Conservation (phyloP, 345 rosid species). For the Camelina laxa region DNA sequence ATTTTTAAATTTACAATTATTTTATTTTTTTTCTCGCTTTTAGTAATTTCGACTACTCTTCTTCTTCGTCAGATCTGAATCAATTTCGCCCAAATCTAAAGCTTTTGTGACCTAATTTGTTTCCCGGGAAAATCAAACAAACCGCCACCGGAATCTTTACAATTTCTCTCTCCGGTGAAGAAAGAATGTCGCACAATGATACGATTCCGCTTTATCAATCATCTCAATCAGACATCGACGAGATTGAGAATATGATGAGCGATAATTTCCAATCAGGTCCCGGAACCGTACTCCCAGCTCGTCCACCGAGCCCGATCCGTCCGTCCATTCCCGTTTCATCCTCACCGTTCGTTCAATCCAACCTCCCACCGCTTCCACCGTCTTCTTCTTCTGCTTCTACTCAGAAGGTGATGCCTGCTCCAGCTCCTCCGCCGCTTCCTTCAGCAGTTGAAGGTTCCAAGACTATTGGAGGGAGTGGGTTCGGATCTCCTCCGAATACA, state of each 20-base stretch:
- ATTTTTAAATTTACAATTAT: not conserved
- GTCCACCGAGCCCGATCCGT: constrained; percentile 81
- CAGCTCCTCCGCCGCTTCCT: constrained; percentile 54
- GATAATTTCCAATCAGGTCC: constrained; percentile 68
- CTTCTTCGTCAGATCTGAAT: constrained; percentile 34
- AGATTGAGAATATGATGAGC: constrained; percentile 94
- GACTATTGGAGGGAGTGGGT: constrained; percentile 50
- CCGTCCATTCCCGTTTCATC: constrained; percentile 80
- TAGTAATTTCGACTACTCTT: not conserved
- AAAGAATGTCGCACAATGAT: constrained; percentile 78
- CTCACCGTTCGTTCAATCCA: constrained; percentile 68
- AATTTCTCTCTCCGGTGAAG: constrained; percentile 26
- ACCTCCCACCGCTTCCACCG: constrained; percentile 58
- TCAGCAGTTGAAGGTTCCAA: constrained; percentile 22
- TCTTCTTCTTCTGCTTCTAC: constrained; percentile 38
- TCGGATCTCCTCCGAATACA: constrained; percentile 85
- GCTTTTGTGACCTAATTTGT: constrained; percentile 1
- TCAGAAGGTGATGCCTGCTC: constrained; percentile 52
- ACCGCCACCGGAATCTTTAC: constrained; percentile 1
- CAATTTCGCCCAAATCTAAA: constrained; percentile 17
- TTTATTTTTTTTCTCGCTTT: not conserved
- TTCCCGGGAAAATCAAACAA: constrained; percentile 32
- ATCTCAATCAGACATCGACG: constrained; percentile 98
- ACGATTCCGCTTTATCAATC: constrained; percentile 78
- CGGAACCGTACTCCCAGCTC: constrained; percentile 87